These are phyloP conservation scores for Plasmopara halstedii DNA, from an alignment of 352 stramenopile genomes.

Conservation along the genomic window DNA sequence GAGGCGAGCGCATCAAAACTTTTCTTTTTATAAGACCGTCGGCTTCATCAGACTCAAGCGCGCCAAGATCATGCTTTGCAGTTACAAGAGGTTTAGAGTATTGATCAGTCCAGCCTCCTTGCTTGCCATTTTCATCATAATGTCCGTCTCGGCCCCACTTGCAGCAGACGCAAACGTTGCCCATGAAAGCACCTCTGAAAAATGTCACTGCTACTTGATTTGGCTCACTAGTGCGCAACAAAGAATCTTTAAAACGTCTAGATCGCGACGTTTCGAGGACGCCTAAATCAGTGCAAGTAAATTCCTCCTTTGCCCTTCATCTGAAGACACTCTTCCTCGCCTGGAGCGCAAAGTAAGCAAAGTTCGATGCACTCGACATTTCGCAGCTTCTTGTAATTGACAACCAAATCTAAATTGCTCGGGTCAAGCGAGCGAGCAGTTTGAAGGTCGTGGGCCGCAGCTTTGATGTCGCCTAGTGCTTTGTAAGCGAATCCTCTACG, in stretches of 20 bases:
- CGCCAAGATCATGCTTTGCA: constrained; percentile 29
- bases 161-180: constrained; percentile 24
- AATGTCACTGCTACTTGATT: background rate
- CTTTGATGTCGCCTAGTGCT: constrained; percentile 40
- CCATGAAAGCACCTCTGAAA: constrained; percentile 9
- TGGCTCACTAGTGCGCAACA: background rate
- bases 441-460: constrained; percentile 65
- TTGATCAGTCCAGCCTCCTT: constrained; percentile 53
- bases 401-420: constrained; percentile 52
- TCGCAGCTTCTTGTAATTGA: constrained; percentile 76
- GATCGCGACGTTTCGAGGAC: constrained; percentile 20
- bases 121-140: constrained; percentile 5
- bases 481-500: constrained; percentile 71
- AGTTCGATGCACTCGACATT: constrained; percentile 67
- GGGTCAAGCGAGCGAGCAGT: constrained; percentile 56
- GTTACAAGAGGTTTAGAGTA: constrained; percentile 53
- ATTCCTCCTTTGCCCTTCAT: constrained; percentile 3
- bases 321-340: constrained; percentile 43
- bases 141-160: constrained; percentile 8
- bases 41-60: constrained; percentile 24
- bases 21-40: constrained; percentile 40
- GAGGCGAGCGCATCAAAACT: constrained; percentile 41
- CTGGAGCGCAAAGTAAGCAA: constrained; percentile 56
- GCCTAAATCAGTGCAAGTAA: background rate
- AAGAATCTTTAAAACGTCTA: background rate